Evolutionary conservation across 139 green algal species (phyloP).

Genomic region (Pleodorina starrii): DNA sequence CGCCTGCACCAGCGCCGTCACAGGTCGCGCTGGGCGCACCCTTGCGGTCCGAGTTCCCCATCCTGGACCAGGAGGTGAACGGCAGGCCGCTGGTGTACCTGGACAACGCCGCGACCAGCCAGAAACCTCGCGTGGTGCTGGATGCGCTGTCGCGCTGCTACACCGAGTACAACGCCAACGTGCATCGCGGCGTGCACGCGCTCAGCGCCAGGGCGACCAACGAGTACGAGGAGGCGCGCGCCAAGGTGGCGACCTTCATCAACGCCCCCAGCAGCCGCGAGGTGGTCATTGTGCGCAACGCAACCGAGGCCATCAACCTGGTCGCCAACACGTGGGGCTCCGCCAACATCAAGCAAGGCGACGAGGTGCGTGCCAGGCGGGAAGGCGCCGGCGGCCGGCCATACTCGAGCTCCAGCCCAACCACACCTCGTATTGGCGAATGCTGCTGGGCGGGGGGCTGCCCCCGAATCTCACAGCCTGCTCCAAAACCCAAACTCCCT

Average conservation of each 20-base stretch:
- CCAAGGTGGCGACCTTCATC: conserved; percentile 94
- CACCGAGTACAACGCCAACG: conserved; percentile 94
- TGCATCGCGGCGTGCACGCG: conserved; percentile 95
- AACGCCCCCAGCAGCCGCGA: conserved; percentile 83
- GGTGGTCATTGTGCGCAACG: conserved; percentile 97
- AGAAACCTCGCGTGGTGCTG: conserved; percentile 90
- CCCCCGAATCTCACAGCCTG: too few species aligned
- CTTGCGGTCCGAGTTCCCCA: conserved; percentile 85
- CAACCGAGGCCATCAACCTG: conserved; percentile 98
- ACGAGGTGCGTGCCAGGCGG: conserved; percentile 88
- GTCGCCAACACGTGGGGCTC: conserved; percentile 96
- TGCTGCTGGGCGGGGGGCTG: too few species aligned
- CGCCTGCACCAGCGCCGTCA: background rate
- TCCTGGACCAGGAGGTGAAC: conserved; percentile 90
- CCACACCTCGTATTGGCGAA: too few species aligned
- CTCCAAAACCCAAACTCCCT: too few species aligned
- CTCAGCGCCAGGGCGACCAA: conserved; percentile 88
- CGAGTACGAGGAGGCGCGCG: conserved; percentile 91
- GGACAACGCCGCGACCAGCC: conserved; percentile 97
- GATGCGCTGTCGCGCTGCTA: conserved; percentile 89
- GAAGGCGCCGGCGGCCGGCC: background rate
- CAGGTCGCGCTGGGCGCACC: conserved; percentile 39
- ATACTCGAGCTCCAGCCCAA: background rate
- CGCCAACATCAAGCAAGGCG: conserved; percentile 85
- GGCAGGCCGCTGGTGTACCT: conserved; percentile 95